Evolutionary conservation across 305 asterid genomes (phyloP).

Genomic region (Solanum aculeatissimum): DNA sequence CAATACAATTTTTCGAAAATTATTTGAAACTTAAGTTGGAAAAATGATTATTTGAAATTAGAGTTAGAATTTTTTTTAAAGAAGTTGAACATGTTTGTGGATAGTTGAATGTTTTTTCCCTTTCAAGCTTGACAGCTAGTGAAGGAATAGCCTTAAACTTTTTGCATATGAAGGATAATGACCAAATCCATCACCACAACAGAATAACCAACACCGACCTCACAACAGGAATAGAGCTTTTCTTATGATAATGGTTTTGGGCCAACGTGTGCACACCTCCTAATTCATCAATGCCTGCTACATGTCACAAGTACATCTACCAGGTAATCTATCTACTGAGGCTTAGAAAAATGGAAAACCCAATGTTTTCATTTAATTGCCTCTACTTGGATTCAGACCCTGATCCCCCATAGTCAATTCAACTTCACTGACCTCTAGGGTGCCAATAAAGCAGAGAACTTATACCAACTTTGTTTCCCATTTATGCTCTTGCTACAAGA

Average conservation of each 20-base stretch:
- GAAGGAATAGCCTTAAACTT: background rate
- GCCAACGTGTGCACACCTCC: background rate
- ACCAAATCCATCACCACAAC: background rate
- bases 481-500: background rate
- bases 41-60: no score
- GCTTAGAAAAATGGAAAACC: background rate
- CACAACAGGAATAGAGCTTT: background rate
- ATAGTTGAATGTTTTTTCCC: background rate
- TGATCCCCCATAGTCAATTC: background rate
- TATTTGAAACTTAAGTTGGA: background rate
- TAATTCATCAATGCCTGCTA: background rate
- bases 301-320: background rate
- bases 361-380: background rate
- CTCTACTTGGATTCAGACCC: background rate
- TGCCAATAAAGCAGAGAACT: background rate
- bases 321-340: background rate
- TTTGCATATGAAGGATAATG: background rate
- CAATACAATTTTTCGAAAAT: background rate
- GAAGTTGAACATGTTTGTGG: background rate
- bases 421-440: background rate
- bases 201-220: background rate
- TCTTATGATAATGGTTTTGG: background rate
- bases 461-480: background rate
- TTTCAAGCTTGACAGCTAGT: background rate
- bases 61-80: no score